These are phyloP conservation scores for Madurella mycetomatis DNA, from an alignment of 2,329 filamentous ascomycete genomes.

Conservation along the genomic window DNA sequence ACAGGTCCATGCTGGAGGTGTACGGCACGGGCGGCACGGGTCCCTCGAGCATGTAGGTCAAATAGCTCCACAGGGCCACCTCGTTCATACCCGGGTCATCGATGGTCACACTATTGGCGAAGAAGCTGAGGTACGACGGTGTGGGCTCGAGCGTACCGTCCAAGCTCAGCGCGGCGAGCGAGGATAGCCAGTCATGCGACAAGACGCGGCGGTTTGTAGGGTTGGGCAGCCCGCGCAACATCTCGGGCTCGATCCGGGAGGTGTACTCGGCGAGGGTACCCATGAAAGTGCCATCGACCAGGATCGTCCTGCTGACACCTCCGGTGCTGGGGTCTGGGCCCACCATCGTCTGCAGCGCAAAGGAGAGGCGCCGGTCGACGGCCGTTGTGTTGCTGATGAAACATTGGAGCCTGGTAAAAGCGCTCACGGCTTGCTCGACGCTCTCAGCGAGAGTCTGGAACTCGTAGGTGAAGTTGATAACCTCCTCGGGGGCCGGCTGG, in stretches of 20 bases:
- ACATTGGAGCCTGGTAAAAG: constrained; percentile 28
- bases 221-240: constrained; percentile 25
- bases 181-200: no score
- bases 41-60: constrained; percentile 20
- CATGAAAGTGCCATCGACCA: constrained; percentile 32
- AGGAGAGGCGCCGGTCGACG: constrained; percentile 25
- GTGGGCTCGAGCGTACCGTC: background rate
- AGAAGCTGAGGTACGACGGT: constrained; percentile 26
- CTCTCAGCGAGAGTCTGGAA: constrained; percentile 18
- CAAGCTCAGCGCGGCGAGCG: background rate
- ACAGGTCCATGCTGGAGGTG: constrained; percentile 30
- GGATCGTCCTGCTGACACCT: constrained; percentile 22
- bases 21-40: constrained; percentile 23
- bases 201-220: background rate
- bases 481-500: constrained; percentile 29
- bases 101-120: constrained; percentile 34
- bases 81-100: constrained; percentile 24
- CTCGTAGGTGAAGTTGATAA: constrained; percentile 34
- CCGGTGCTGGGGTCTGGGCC: background rate
- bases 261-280: constrained; percentile 27
- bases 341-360: background rate
- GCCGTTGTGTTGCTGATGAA: constrained; percentile 32
- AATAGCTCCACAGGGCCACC: constrained; percentile 24
- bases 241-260: constrained; percentile 23
- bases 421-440: constrained; percentile 18